Evolutionary conservation across 495 filamentous ascomycete genomes (phyloP).

Genomic region (Daldinia decipiens): DNA sequence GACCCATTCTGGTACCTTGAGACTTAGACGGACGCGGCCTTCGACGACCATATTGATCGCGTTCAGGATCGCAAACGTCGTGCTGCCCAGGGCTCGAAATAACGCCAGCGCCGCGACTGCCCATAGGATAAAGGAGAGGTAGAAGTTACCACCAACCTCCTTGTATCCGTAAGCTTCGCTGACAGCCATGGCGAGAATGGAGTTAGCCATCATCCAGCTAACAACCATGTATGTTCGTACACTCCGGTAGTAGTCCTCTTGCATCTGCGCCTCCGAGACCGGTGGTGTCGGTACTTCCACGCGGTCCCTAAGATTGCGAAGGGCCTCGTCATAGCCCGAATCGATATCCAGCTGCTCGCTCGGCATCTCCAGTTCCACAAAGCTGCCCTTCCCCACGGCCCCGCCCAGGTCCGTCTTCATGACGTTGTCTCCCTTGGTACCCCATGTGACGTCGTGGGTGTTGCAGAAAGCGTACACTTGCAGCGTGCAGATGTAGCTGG

Average conservation of each 20-base stretch:
- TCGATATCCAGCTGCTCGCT: constrained; percentile 98
- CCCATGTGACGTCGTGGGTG: constrained; percentile 99
- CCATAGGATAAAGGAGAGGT: constrained; percentile 94
- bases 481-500: constrained; percentile 93
- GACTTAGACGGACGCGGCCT: constrained; percentile 74
- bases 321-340: constrained; percentile 94
- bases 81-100: constrained; percentile 84
- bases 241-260: constrained; percentile 98
- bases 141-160: constrained; percentile 82
- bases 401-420: constrained; percentile 90
- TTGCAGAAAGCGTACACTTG: constrained; percentile 99
- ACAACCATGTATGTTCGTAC: constrained; percentile 99
- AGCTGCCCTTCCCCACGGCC: constrained; percentile 75
- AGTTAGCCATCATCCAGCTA: constrained; percentile 94
- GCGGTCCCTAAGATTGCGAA: constrained; percentile 94
- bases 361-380: constrained; percentile 94
- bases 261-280: constrained; percentile 79
- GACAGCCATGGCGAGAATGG: constrained; percentile 91
- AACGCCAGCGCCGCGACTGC: constrained; percentile 84
- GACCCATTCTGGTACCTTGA: constrained; percentile 61
- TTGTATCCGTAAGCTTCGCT: constrained; percentile 81
- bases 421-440: constrained; percentile 98
- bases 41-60: constrained; percentile 86
- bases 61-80: constrained; percentile 83
- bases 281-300: constrained; percentile 76